Conservation (phyloP, 2,329 filamentous ascomycete genomes). For the Phialophora expanda region DNA sequence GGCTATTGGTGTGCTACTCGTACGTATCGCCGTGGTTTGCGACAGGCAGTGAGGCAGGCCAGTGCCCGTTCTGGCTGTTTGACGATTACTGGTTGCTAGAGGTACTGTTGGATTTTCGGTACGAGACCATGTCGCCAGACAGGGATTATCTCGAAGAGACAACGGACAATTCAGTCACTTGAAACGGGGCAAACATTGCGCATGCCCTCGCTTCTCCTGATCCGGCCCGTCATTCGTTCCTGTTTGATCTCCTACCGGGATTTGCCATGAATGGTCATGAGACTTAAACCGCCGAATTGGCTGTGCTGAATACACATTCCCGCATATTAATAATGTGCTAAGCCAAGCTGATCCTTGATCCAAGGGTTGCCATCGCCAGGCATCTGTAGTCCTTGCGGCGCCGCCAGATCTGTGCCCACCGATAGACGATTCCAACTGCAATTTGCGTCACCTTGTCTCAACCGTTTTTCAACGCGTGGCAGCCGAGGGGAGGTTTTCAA, state of each 20-base stretch:
- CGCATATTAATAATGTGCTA: not conserved
- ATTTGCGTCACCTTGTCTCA: not conserved
- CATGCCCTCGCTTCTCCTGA: not conserved
- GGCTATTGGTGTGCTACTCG: not conserved
- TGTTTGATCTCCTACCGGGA: not conserved
- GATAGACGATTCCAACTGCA: not conserved
- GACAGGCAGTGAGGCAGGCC: constrained; percentile 11
- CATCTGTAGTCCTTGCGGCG: not conserved
- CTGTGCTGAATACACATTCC: not conserved
- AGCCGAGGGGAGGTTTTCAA: not conserved
- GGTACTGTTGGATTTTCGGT: not conserved
- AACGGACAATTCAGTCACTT: not conserved
- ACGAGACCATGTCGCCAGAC: not conserved
- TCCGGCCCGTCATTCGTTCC: not conserved
- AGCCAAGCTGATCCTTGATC: not conserved
- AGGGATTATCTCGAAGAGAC: not conserved
- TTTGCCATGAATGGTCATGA: constrained; percentile 1
- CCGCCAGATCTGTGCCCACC: not conserved
- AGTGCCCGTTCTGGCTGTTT: constrained; percentile 1
- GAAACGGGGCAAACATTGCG: constrained; percentile 4
- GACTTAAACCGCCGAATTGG: not conserved
- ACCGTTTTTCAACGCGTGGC: not conserved
- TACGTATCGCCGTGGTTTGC: constrained; percentile 1
- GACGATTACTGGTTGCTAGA: constrained; percentile 1
- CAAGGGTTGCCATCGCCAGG: not conserved